Evolutionary conservation across 2,329 filamentous ascomycete species (phyloP), one percentile per base, ranked within the genome.

Genomic region (Rugonectria rugulosa): DNA sequence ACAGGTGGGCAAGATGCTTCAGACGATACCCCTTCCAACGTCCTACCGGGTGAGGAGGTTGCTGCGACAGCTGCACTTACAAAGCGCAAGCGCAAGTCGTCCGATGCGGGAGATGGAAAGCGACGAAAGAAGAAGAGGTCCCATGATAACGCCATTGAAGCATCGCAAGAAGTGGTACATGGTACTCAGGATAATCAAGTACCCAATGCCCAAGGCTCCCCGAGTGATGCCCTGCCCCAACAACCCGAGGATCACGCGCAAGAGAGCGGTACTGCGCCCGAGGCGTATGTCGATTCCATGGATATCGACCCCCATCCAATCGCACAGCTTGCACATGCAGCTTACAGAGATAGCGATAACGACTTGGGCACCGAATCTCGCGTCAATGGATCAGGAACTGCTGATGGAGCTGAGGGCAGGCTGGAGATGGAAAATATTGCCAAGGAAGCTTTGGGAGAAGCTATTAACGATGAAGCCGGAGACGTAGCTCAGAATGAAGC

Each of bases 371-470:
- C 53, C 21, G 60, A 57, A 2, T 38, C 50, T 20, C 53, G 34
- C 20, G 36, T 41, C 23, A 59, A 60, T n/a, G 56, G 56, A 19
- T 27, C 45, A 11, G 57, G 44, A n/a, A 34, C 11, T 10, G 24
- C n/a, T n/a, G 44, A 40, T 5, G 47, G 43, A 29, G 42, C 15
- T 9, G 38, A 50, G 11, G 43, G 24, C 19, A 62, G 70, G 14
- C 53, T 56, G 5, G 66, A 73, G 41, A 60, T 71, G 2, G 69
- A 70, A 44, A 65, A 59, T 37, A 53, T 75, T 24, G 72, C 73
- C 3, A 64, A 70, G 37, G 68, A 75, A 52, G 72, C 73, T 19
- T 74, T 68, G 72, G 66, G 68, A 26, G 70, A 73, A 42, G 68
- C 73, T 36, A 56, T 70, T 43, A 73, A 69, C 11, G 67, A 59